Conservation (phyloP, 345 rosid genomes). For the Gossypium bickii region DNA sequence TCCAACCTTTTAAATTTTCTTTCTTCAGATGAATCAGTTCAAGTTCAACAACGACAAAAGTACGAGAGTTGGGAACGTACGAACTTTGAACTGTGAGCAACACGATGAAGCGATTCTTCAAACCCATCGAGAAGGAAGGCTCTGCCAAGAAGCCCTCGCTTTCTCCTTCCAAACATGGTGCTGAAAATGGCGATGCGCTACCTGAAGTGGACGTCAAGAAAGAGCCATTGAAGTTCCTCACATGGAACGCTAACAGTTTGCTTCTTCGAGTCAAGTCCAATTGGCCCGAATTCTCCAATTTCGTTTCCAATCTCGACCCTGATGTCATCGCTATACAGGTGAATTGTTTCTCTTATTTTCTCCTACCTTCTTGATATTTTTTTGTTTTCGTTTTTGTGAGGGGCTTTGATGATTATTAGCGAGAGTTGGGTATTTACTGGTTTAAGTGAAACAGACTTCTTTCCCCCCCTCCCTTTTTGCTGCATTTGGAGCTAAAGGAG, state of each 20-base stretch:
- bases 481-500: neutral
- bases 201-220: constrained; percentile 29
- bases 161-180: constrained; percentile 30
- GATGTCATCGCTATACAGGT: constrained; percentile 91
- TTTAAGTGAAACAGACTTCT: neutral
- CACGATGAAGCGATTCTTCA: constrained; percentile 88
- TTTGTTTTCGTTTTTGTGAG: neutral
- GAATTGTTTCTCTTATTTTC: neutral
- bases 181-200: constrained; percentile 13
- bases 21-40: neutral
- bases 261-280: constrained; percentile 88
- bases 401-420: neutral
- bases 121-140: constrained; percentile 79
- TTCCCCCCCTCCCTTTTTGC: neutral
- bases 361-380: neutral
- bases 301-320: constrained; percentile 64
- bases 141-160: constrained; percentile 68
- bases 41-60: neutral
- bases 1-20: neutral
- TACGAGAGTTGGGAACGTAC: neutral
- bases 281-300: constrained; percentile 73
- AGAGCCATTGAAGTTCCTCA: constrained; percentile 73
- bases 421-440: neutral
- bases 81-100: neutral
- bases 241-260: constrained; percentile 96